phyloP scores from a whole-genome alignment of 2,329 filamentous ascomycete genomes.

The Knufia fluminis region DNA sequence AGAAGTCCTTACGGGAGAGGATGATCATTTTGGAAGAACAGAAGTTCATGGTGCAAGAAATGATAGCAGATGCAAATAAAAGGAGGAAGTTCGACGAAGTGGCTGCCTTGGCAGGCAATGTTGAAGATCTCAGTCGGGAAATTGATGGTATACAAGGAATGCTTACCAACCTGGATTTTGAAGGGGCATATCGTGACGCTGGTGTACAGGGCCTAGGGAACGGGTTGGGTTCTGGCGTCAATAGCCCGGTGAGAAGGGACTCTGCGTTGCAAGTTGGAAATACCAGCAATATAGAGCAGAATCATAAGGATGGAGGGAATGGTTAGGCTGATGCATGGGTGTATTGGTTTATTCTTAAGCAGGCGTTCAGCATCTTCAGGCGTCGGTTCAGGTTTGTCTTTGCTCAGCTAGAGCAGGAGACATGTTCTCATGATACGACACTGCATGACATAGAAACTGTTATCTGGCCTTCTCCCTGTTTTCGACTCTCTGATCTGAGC shows the following conservation, averaged over 20 bases:
- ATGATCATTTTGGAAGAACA: constrained; percentile 85
- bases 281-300: not conserved
- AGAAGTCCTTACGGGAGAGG: constrained; percentile 69
- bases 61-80: constrained; percentile 69
- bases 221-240: constrained; percentile 17
- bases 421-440: not conserved
- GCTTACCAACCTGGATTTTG: constrained; percentile 58
- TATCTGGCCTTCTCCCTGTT: not conserved
- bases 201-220: constrained; percentile 17
- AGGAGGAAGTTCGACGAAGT: constrained; percentile 80
- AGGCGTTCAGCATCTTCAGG: not conserved
- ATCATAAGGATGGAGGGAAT: constrained; percentile 7
- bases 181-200: constrained; percentile 34
- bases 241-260: constrained; percentile 12
- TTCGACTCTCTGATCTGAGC: too few relatives aligned
- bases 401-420: not conserved
- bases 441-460: not conserved
- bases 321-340: not conserved
- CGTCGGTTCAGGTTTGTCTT: not conserved
- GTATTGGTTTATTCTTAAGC: not conserved
- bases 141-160: constrained; percentile 59
- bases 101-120: constrained; percentile 64
- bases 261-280: not conserved
- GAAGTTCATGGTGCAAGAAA: constrained; percentile 76
- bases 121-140: constrained; percentile 72